These are phyloP conservation scores for Misopates orontium DNA, from an alignment of 257 asterid species.

Conservation along the genomic window DNA sequence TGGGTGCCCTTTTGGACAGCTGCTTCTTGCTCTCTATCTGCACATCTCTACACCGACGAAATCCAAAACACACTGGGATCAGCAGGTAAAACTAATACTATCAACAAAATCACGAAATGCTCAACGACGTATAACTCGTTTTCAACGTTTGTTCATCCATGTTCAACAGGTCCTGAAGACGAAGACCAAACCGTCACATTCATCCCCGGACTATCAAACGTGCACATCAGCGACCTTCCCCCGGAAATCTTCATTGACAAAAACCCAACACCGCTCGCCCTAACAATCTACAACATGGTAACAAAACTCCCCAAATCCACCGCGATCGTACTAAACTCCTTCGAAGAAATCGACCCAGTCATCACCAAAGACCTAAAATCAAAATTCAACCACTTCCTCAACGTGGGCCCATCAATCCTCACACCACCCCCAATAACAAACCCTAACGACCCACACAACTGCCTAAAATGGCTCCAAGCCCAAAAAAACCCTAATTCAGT, in stretches of 20 bases:
- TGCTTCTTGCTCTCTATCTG: slow-evolving; percentile 52
- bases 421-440: slow-evolving; percentile 28
- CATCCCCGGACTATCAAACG: slow-evolving; percentile 57
- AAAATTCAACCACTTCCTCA: slow-evolving; percentile 51
- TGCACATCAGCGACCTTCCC: slow-evolving; percentile 51
- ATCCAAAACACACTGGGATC: slow-evolving; percentile 30
- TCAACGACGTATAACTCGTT: too few species aligned
- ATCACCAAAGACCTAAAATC: slow-evolving; percentile 46
- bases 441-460: slow-evolving; percentile 34
- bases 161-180: slow-evolving; percentile 20
- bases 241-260: slow-evolving; percentile 42
- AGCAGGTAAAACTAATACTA: slow-evolving; percentile 21
- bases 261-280: slow-evolving; percentile 45
- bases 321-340: slow-evolving; percentile 62
- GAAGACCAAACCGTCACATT: slow-evolving; percentile 23
- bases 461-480: slow-evolving; percentile 57
- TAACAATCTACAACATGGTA: slow-evolving; percentile 57
- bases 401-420: slow-evolving; percentile 60
- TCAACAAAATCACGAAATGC: neutral
- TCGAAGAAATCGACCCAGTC: slow-evolving; percentile 66
- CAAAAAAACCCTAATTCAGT: slow-evolving; percentile 42
- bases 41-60: slow-evolving; percentile 53
- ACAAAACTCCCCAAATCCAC: slow-evolving; percentile 48
- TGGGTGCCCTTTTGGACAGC: slow-evolving; percentile 78
- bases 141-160: neutral